Percentiles rank a stretch among this genome's conserved stretches.
These are phyloP conservation scores for Beauveria sp. DNA, from an alignment of 2,329 filamentous ascomycete genomes.

Conservation along the genomic window DNA sequence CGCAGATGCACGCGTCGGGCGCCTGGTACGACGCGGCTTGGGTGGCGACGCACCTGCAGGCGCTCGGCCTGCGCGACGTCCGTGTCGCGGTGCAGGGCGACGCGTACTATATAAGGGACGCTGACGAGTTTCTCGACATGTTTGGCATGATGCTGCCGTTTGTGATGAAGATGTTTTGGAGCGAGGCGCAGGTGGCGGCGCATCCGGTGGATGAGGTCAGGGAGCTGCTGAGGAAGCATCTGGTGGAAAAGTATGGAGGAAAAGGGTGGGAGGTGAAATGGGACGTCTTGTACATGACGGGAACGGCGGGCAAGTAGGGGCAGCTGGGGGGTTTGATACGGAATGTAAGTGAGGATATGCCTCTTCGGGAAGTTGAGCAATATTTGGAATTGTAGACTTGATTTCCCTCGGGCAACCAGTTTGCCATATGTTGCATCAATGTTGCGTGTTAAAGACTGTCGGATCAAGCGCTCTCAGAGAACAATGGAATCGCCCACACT, in stretches of 20 bases:
- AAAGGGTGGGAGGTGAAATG: slow-evolving; percentile 29
- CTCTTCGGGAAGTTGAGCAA: no score
- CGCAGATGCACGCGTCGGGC: slow-evolving; percentile 33
- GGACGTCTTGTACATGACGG: slow-evolving; percentile 22
- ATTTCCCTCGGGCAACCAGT: no score
- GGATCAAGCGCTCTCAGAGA: no score
- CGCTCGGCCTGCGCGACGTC: slow-evolving; percentile 32
- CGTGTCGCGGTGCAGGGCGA: slow-evolving; percentile 24
- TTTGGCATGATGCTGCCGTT: slow-evolving; percentile 33
- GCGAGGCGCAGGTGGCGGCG: slow-evolving; percentile 28
- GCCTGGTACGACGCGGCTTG: slow-evolving; percentile 33
- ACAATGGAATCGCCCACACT: no score
- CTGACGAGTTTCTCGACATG: slow-evolving; percentile 27
- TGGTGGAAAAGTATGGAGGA: slow-evolving; percentile 32
- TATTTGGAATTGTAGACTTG: no score
- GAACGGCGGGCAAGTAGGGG: slow-evolving; percentile 5
- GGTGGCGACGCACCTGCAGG: slow-evolving; percentile 28
- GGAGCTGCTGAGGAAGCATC: slow-evolving; percentile 25
- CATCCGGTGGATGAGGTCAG: slow-evolving; percentile 33
- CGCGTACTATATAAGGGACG: slow-evolving; percentile 23
- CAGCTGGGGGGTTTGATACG: background rate
- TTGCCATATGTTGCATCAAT: background rate
- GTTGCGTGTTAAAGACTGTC: no score
- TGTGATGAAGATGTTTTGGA: slow-evolving; percentile 31
- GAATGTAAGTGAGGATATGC: no score